Conservation (phyloP, 1,284 basidiomycete species). For the Pisolithus thermaeus region DNA sequence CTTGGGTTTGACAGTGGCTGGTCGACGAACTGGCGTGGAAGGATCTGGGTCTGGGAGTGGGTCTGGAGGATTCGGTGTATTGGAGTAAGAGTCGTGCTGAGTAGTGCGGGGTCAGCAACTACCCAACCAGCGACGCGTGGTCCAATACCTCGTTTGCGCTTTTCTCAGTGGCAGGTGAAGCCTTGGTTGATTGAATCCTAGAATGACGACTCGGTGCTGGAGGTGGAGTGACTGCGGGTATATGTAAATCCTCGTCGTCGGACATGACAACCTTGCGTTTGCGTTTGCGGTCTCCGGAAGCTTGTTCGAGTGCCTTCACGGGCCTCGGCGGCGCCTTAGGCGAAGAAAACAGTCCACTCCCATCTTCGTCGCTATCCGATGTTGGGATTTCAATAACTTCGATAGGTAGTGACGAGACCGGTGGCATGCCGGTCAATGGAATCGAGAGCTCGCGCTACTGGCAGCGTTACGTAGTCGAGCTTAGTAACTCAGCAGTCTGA, state of each 20-base stretch:
- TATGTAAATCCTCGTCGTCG: constrained; percentile 14
- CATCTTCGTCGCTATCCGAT: not conserved
- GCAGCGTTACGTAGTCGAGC: too few species aligned
- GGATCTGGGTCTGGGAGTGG: not conserved
- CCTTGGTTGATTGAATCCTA: not conserved
- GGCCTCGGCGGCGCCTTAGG: not conserved
- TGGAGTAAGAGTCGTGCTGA: constrained; percentile 12
- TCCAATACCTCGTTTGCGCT: constrained; percentile 13
- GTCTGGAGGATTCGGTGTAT: constrained; percentile 1
- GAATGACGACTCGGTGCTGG: not conserved
- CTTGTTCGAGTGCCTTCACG: not conserved
- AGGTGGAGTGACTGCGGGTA: constrained; percentile 1
- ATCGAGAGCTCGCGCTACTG: too few species aligned
- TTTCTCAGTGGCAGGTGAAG: constrained; percentile 1
- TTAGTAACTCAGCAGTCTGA: too few species aligned
- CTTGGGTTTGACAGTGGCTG: constrained; percentile 27
- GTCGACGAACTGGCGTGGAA: constrained; percentile 7
- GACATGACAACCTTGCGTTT: constrained; percentile 12
- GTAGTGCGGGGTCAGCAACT: not conserved
- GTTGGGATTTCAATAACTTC: too few species aligned
- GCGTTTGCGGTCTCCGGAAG: not conserved
- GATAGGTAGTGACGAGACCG: too few species aligned
- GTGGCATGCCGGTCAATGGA: too few species aligned
- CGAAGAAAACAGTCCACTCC: constrained; percentile 1
- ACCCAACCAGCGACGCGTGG: not conserved